Conservation (phyloP, 2,329 filamentous ascomycete species). For the Ploettnerulaceae sp. region DNA sequence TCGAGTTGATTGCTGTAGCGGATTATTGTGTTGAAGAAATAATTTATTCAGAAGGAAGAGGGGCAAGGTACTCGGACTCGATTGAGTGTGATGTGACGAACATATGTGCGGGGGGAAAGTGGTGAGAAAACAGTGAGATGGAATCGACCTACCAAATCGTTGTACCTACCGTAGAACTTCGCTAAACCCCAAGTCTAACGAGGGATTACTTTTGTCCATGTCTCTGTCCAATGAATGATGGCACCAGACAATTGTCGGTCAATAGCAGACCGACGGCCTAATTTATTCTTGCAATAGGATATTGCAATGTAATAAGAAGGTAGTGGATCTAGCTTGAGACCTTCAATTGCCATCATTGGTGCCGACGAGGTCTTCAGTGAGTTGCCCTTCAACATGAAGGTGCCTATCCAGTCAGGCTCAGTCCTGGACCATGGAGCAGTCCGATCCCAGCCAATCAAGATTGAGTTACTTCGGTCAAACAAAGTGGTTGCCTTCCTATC, state of each 20-base stretch:
- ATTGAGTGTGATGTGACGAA: constrained; percentile 2
- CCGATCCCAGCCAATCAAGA: too few relatives aligned
- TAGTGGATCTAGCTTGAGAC: neutral
- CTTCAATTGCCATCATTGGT: neutral
- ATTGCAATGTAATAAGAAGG: neutral
- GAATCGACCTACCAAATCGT: constrained; percentile 8
- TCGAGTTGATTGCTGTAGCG: neutral
- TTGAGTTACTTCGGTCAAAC: too few relatives aligned
- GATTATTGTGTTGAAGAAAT: neutral
- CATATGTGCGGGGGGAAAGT: constrained; percentile 1
- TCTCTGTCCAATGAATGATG: constrained; percentile 2
- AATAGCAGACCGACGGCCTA: neutral
- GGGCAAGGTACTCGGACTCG: constrained; percentile 10
- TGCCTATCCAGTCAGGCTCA: too few relatives aligned
- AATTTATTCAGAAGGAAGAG: constrained; percentile 7
- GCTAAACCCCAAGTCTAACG: constrained; percentile 3
- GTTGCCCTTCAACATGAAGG: too few relatives aligned
- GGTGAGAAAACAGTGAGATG: neutral
- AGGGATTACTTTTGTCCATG: constrained; percentile 6
- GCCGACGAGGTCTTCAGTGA: too few relatives aligned
- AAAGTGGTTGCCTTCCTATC: too few relatives aligned
- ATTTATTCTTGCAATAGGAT: neutral
- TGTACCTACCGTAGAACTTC: constrained; percentile 5
- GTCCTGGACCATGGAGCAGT: too few relatives aligned
- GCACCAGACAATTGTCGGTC: neutral